phyloP scores from a whole-genome alignment of 2,329 filamentous ascomycete species.

The Metarhizium sp. region DNA sequence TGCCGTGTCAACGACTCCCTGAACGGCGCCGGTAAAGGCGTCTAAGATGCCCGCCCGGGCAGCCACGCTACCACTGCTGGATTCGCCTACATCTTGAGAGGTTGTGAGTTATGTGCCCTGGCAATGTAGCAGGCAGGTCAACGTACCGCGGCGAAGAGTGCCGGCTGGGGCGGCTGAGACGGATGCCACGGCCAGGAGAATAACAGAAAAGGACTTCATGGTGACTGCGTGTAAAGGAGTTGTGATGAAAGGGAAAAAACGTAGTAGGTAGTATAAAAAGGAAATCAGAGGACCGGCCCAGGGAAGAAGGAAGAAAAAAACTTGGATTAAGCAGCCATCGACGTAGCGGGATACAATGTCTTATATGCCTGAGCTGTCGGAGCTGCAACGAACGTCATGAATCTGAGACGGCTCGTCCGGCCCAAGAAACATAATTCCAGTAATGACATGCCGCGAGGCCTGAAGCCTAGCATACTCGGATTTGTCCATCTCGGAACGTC shows the following conservation, averaged over 20 bases:
- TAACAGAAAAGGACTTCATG: constrained; percentile 2
- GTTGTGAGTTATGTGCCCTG: no score
- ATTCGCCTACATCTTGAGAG: not conserved
- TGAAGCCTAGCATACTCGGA: not conserved
- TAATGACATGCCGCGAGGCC: not conserved
- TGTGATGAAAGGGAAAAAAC: not conserved
- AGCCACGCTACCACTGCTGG: not conserved
- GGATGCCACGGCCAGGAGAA: not conserved
- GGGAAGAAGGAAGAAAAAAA: not conserved
- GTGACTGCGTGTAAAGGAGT: not conserved
- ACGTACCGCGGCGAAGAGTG: not conserved
- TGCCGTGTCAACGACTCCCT: not conserved
- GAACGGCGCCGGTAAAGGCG: not conserved
- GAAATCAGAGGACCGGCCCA: not conserved
- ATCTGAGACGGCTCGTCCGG: not conserved
- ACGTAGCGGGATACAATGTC: not conserved
- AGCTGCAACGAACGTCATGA: not conserved
- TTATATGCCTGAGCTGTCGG: no score
- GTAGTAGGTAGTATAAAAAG: not conserved
- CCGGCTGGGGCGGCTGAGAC: constrained; percentile 2
- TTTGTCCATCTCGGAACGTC: not conserved
- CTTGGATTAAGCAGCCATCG: not conserved
- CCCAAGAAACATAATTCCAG: not conserved
- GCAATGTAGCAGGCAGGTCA: not conserved
- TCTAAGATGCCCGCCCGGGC: not conserved